Evolutionary conservation across 441 rosid species (phyloP).

Genomic region (Bruguiera hainesii): DNA sequence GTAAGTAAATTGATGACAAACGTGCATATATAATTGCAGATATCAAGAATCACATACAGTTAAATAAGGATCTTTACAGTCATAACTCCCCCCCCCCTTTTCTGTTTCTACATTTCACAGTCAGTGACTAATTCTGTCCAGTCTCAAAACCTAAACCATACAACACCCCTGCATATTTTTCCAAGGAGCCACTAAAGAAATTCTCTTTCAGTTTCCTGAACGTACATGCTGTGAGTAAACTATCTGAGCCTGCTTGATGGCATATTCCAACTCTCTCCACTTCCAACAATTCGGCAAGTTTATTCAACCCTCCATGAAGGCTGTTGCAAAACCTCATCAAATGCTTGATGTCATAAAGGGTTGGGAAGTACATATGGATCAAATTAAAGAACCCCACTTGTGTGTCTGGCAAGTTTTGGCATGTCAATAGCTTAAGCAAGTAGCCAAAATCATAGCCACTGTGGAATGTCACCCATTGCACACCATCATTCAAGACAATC

Average conservation of each 20-base stretch:
- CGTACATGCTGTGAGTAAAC: slow-evolving; percentile 42
- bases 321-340: slow-evolving; percentile 41
- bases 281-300: slow-evolving; percentile 23
- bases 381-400: not conserved
- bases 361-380: slow-evolving; percentile 2
- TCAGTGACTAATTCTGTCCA: slow-evolving; percentile 1
- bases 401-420: slow-evolving; percentile 1
- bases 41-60: too few relatives aligned
- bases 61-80: too few relatives aligned
- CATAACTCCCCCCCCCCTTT: too few relatives aligned
- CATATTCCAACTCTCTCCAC: slow-evolving; percentile 44
- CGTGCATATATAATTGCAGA: too few relatives aligned
- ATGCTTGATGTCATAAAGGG: slow-evolving; percentile 2
- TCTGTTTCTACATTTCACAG: too few relatives aligned
- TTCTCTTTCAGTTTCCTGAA: slow-evolving; percentile 1
- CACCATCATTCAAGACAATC: not conserved
- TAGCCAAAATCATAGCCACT: slow-evolving; percentile 2
- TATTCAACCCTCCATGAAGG: slow-evolving; percentile 1
- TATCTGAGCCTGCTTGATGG: slow-evolving; percentile 69
- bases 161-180: not conserved
- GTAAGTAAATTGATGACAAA: too few relatives aligned
- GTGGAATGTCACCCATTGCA: slow-evolving; percentile 1
- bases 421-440: slow-evolving; percentile 2
- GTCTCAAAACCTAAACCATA: not conserved
- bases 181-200: slow-evolving; percentile 1